A percentile compares a stretch with the other conserved stretches of the same genome.
Conservation (phyloP, 306 rosid species). For the Erythrophleum fordii region DNA sequence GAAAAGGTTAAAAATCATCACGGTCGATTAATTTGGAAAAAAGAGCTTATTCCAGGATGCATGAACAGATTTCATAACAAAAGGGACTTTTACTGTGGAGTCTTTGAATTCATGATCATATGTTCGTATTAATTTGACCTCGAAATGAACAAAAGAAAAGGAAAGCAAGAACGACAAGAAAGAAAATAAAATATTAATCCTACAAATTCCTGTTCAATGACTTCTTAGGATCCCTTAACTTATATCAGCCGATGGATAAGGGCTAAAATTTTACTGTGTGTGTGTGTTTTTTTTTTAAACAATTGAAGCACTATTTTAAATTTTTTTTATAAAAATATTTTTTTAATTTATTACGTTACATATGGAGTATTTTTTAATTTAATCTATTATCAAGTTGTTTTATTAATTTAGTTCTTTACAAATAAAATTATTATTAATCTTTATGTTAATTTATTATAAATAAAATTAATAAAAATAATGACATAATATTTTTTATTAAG, state of each 20-base stretch:
- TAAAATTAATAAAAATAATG: too few relatives aligned
- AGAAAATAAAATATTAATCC: neutral
- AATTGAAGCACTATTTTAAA: too few relatives aligned
- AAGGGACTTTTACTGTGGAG: neutral
- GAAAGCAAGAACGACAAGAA: neutral
- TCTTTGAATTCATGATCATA: slow-evolving; percentile 1
- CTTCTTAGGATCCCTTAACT: neutral
- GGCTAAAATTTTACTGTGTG: too few relatives aligned
- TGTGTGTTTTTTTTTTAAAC: too few relatives aligned
- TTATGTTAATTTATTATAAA: too few relatives aligned
- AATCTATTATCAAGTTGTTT: too few relatives aligned
- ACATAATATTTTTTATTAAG: too few relatives aligned
- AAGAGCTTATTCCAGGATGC: neutral
- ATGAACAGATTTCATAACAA: neutral
- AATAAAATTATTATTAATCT: too few relatives aligned
- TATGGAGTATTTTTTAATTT: too few relatives aligned
- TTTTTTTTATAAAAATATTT: too few relatives aligned
- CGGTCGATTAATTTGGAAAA: neutral
- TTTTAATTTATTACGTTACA: too few relatives aligned
- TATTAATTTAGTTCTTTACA: too few relatives aligned
- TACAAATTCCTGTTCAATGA: neutral
- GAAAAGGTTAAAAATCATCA: neutral
- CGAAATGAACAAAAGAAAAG: neutral
- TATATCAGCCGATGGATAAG: neutral
- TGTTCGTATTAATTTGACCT: slow-evolving; percentile 6